Base-by-base conservation (phyloP, 805 yeast genomes). In the Yamadazyma endophytica region DNA sequence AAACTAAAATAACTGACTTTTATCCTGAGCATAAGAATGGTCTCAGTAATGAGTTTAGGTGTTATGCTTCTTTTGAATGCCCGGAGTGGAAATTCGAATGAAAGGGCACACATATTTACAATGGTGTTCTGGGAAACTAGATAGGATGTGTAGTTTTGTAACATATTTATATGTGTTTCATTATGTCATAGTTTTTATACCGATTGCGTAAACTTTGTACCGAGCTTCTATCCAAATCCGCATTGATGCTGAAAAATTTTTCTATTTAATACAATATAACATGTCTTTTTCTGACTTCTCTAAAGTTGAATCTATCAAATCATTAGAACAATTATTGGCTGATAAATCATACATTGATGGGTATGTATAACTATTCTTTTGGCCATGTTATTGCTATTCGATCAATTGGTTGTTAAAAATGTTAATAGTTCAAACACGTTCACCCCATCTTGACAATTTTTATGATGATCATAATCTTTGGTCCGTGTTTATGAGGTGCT, bases 401-500 rank as follows among this genome's bases (percentile, higher is more conserved):
- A 14, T 9, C 14, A 19, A 19, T 26, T 26, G 11, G 7, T 17
- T n/a, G n/a, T n/a, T n/a, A n/a, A n/a, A n/a, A n/a, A n/a, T n/a
- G n/a, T n/a, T n/a, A n/a, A n/a, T n/a, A n/a, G n/a, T n/a, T n/a
- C n/a, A n/a, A n/a, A n/a, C n/a, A n/a, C n/a, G n/a, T n/a, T n/a
- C n/a, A n/a, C n/a, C n/a, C n/a, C n/a, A n/a, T n/a, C n/a, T n/a
- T n/a, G n/a, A n/a, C n/a, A n/a, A n/a, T n/a, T 22, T 15, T 28
- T 33, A 73, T 79, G 86, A 80, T 82, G 88, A 82, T 67, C 69
- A 56, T 58, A 54, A 72, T 64, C 70, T 65, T 81, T 84, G 94
- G 94, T 84, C 94, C 94, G 89, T 84, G 94, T 85, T 85, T 82
- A 82, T 77, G 95, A 86, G 84, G 88, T 80, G 94, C 86, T 80